Evolutionary conservation across 805 yeast species (phyloP).

Genomic region (Yarrowia keelungensis): DNA sequence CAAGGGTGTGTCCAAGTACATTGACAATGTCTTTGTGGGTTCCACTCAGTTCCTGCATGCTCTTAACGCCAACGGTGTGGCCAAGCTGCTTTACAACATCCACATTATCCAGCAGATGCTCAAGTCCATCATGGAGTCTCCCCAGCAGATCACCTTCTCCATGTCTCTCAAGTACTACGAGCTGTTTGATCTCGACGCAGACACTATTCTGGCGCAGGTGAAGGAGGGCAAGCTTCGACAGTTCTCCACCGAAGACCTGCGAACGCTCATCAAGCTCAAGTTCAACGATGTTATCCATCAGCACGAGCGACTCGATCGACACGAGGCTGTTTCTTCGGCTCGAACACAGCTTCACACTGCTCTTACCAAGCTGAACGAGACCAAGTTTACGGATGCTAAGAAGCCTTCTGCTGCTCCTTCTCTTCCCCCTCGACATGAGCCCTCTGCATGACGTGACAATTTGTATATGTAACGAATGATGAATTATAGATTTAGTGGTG

Average conservation of each 20-base stretch:
- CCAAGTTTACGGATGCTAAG: conserved; percentile 40
- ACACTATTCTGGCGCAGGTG: conserved; percentile 55
- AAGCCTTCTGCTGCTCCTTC: conserved; percentile 19
- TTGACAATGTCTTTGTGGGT: conserved; percentile 60
- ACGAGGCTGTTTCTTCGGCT: conserved; percentile 44
- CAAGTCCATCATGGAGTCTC: conserved; percentile 60
- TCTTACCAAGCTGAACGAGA: conserved; percentile 42
- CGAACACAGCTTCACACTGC: conserved; percentile 41
- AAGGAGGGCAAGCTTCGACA: conserved; percentile 48
- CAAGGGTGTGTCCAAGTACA: conserved; percentile 59
- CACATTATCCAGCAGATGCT: conserved; percentile 73
- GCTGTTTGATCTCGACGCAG: conserved; percentile 59
- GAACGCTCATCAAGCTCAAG: conserved; percentile 61
- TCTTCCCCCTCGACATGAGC: conserved; percentile 28
- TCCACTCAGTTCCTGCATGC: conserved; percentile 60
- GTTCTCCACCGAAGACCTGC: conserved; percentile 56
- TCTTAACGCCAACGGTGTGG: conserved; percentile 65
- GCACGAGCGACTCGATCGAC: conserved; percentile 43
- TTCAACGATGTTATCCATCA: conserved; percentile 52
- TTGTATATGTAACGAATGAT: conserved; percentile 40
- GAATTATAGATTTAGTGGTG: conserved; percentile 7
- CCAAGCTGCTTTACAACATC: conserved; percentile 65
- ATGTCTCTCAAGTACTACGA: conserved; percentile 64
- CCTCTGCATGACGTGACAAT: conserved; percentile 23
- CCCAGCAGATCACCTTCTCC: conserved; percentile 61